Evolutionary conservation across 495 filamentous ascomycete species (phyloP).

Genomic region (Aspergillus diversus): DNA sequence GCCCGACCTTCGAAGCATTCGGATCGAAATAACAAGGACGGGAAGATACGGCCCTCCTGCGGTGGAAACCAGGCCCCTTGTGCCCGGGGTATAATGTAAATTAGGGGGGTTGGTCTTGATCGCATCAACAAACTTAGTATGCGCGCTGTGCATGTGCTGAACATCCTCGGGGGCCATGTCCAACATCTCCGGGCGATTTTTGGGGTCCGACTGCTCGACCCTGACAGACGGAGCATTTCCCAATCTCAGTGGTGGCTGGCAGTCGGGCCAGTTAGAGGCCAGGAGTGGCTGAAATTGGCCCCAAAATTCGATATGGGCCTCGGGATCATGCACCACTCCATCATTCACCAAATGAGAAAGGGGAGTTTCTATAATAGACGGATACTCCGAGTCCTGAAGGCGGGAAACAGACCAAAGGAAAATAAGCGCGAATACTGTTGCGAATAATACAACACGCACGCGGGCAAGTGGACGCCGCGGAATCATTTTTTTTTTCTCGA

Average conservation of each 20-base stretch:
- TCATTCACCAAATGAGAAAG: neutral
- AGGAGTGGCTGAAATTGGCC: slow-evolving; percentile 32
- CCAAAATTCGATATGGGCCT: slow-evolving; percentile 34
- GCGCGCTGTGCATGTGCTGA: slow-evolving; percentile 34
- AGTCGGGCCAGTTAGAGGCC: slow-evolving; percentile 24
- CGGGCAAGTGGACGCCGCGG: slow-evolving; percentile 24
- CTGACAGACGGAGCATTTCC: slow-evolving; percentile 28
- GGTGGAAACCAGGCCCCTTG: slow-evolving; percentile 50
- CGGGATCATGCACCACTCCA: slow-evolving; percentile 1
- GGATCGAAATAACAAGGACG: slow-evolving; percentile 49
- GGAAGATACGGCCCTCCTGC: slow-evolving; percentile 44
- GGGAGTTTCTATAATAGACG: neutral
- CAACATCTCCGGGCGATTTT: slow-evolving; percentile 33
- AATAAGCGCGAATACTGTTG: slow-evolving; percentile 17
- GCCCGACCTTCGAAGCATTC: slow-evolving; percentile 56
- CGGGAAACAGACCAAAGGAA: slow-evolving; percentile 21
- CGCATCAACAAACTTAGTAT: slow-evolving; percentile 40
- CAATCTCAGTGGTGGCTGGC: slow-evolving; percentile 26
- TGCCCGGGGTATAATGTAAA: slow-evolving; percentile 40
- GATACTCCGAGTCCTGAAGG: slow-evolving; percentile 12
- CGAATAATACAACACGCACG: slow-evolving; percentile 25
- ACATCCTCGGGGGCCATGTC: slow-evolving; percentile 37
- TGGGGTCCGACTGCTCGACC: slow-evolving; percentile 28
- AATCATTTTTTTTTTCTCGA: slow-evolving; percentile 12
- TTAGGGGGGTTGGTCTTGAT: slow-evolving; percentile 36